Conservation (phyloP, 208 protist species). For the Entamoeba invadens region DNA sequence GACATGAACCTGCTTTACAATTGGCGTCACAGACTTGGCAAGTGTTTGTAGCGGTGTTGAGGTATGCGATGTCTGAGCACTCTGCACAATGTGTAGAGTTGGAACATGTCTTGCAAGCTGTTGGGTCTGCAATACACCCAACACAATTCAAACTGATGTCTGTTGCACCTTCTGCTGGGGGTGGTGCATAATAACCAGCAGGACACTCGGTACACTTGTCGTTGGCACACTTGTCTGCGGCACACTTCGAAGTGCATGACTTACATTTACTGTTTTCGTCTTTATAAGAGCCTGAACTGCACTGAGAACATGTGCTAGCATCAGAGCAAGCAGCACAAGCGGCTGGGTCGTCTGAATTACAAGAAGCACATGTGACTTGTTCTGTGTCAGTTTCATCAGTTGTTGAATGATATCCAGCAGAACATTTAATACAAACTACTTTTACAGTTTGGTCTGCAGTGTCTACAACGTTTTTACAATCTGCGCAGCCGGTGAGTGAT, state of each 20-base stretch:
- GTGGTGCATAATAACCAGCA: background rate
- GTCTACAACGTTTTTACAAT: no score
- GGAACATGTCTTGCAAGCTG: background rate
- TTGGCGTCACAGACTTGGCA: background rate
- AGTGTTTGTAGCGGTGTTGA: background rate
- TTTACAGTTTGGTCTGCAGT: no score
- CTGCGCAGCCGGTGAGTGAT: no score
- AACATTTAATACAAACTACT: no score
- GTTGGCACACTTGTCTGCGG: background rate
- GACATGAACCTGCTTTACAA: background rate
- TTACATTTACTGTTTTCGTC: background rate
- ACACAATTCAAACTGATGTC: background rate
- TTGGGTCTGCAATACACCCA: background rate
- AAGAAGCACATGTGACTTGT: no score
- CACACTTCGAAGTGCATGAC: background rate
- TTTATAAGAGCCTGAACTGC: no score
- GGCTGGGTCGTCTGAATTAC: no score
- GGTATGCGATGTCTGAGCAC: background rate
- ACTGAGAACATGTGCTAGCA: no score
- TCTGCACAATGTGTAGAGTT: background rate
- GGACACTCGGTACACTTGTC: background rate
- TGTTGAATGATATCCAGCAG: no score
- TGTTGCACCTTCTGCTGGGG: background rate
- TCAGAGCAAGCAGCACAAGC: no score
- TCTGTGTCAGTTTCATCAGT: no score